Evolutionary conservation across 2,329 filamentous ascomycete genomes (phyloP).

Genomic region (Eutypa lata): DNA sequence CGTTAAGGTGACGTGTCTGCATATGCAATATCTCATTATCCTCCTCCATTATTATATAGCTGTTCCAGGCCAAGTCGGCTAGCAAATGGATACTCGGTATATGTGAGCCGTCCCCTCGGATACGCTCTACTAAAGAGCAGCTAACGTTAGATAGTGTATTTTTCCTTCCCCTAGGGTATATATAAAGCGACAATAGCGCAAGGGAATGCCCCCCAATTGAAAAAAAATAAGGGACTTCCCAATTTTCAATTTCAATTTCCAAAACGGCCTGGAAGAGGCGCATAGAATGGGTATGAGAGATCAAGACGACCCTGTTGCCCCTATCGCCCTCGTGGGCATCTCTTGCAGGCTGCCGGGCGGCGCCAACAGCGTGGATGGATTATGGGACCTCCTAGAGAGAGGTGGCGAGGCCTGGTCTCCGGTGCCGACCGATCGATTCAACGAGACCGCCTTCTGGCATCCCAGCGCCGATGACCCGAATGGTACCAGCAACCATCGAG

Average conservation of each 20-base stretch:
- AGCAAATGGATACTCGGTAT: background rate
- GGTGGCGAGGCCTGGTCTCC: conserved; percentile 7
- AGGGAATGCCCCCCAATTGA: background rate
- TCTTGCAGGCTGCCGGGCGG: conserved; percentile 10
- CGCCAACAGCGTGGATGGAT: conserved; percentile 5
- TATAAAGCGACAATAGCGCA: background rate
- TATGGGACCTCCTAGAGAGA: conserved; percentile 7
- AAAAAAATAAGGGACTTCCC: background rate
- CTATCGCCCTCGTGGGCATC: conserved; percentile 10
- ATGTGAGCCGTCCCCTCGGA: background rate
- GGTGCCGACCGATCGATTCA: conserved; percentile 6
- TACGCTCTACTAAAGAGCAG: background rate
- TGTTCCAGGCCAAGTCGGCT: no score
- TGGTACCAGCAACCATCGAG: conserved; percentile 8
- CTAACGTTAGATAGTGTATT: background rate
- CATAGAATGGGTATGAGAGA: background rate
- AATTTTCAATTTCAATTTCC: background rate
- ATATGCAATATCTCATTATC: background rate
- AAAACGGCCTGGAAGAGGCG: background rate
- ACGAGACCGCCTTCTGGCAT: conserved; percentile 8
- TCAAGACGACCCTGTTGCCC: background rate
- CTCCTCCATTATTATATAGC: background rate
- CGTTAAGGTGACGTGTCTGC: background rate
- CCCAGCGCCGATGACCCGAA: conserved; percentile 6
- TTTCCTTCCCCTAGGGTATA: no score